Percentiles rank a stretch among this genome's conserved stretches.
These are phyloP conservation scores for Styphnolobium japonicum DNA, from an alignment of 306 rosid genomes.

Conservation along the genomic window DNA sequence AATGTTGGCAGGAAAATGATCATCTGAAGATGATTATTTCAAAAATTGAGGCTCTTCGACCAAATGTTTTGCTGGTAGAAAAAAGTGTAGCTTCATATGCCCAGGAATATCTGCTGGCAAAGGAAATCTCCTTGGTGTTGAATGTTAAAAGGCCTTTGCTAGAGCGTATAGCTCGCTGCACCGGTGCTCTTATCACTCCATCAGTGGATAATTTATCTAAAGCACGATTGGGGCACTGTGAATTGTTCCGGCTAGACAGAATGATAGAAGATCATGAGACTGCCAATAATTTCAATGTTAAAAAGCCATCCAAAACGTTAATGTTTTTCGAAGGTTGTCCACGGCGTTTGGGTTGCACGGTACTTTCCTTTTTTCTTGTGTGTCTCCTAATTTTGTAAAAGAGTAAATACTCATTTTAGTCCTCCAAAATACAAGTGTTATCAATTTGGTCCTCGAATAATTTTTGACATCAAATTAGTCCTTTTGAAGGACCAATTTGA, in stretches of 20 bases:
- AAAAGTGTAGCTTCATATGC: constrained; percentile 87
- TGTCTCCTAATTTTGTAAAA: background rate
- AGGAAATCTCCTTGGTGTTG: constrained; percentile 93
- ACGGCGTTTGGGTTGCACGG: constrained; percentile 95
- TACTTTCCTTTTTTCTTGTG: constrained; percentile 28
- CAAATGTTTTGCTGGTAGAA: constrained; percentile 96
- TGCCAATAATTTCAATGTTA: constrained; percentile 61
- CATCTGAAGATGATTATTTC: constrained; percentile 78
- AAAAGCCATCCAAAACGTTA: constrained; percentile 76
- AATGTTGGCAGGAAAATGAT: constrained; percentile 77
- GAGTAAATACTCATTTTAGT: no score
- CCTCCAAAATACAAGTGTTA: no score
- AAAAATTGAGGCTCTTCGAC: constrained; percentile 81
- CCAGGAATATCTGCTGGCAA: constrained; percentile 72
- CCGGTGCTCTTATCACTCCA: constrained; percentile 78
- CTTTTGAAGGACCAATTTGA: no score
- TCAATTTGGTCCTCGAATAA: no score
- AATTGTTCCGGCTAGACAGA: constrained; percentile 78
- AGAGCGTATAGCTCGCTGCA: constrained; percentile 90
- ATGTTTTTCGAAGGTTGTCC: constrained; percentile 99
- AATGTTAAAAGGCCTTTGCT: constrained; percentile 89
- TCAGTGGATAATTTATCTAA: constrained; percentile 68
- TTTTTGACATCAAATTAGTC: no score
- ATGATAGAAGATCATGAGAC: constrained; percentile 69
- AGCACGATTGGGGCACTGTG: constrained; percentile 83